Evolutionary conservation across 768 basidiomycete species (phyloP), one percentile per base, ranked within the genome.

Genomic region (Boletus vermiculosoides): DNA sequence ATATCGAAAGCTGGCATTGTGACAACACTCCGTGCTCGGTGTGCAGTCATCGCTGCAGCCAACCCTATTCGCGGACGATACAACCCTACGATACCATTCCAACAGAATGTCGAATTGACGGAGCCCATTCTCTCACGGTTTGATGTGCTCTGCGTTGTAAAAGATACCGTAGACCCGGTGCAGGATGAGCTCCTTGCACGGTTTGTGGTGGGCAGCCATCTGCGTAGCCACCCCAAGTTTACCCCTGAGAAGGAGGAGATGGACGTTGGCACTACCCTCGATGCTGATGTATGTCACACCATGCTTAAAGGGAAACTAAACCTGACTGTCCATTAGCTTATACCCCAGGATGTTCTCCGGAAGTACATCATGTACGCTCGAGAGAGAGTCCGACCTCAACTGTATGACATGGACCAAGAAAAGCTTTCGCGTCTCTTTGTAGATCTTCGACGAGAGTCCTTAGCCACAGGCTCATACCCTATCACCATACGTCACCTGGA

Each of bases 311-410:
- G 25, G 20, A 53, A 54, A 23, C 12, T 31, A 20, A 44, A 33
- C 9, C 59, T 73, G 25, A 71, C 39, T 11, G 22, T 37, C 28
- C 22, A 1, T 36, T 56, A 99, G 96, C 83, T 98, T 64, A 98
- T 99, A 63, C 92, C 96, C 0, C 97, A 99, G 79, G 95, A 98
- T 61, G 75, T 96, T 36, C 83, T 99, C 25, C 86, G 92, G 50
- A 99, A 98, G 71, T 99, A 98, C 73, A 98, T 98, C 77, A 96
- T 98, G 92, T 98, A 98, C 66, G 94, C 95, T 0, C 85, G 93
- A 57, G 97, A 98, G 67, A 90, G 87, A 69, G 86, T 98, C 60
- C 81, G 83, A 62, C 97, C 97, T 2, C 96, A 98, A 74, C 79
- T 99, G 51, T 92, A 92, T 66, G 92, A 98, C 65, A 80, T 98